Percentiles rank a stretch among this genome's conserved stretches.
Evolutionary conservation across 768 basidiomycete genomes (phyloP).

Genomic region (Suillus subluteus): DNA sequence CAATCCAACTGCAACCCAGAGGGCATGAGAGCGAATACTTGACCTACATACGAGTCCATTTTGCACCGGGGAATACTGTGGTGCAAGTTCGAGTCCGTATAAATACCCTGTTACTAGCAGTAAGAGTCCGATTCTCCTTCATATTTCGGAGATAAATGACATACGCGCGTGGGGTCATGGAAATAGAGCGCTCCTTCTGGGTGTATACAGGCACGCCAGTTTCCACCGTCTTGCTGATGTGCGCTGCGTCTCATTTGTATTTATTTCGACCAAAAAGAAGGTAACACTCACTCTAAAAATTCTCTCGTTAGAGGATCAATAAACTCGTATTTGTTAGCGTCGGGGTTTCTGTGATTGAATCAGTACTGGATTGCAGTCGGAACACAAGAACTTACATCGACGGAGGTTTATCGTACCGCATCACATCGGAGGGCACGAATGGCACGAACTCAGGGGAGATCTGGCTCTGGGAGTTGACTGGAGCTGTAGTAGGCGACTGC

Average conservation of each 20-base stretch:
- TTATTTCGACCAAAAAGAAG: background rate
- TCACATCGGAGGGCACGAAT: background rate
- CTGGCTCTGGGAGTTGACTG: background rate
- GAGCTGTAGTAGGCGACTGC: background rate
- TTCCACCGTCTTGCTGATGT: background rate
- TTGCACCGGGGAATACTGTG: no score
- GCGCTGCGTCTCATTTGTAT: background rate
- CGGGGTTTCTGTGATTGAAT: background rate
- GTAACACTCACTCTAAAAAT: background rate
- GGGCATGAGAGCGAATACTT: background rate
- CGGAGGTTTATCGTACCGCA: background rate
- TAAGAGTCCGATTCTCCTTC: background rate
- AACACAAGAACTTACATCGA: background rate
- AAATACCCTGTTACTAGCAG: slow-evolving; percentile 38
- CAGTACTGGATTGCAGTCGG: background rate
- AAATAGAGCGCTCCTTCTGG: slow-evolving; percentile 64
- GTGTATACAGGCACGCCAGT: slow-evolving; percentile 48
- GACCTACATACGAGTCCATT: background rate
- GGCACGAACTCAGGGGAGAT: background rate
- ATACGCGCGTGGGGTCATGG: slow-evolving; percentile 43
- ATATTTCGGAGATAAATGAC: slow-evolving; percentile 1
- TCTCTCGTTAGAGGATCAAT: background rate
- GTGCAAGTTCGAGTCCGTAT: slow-evolving; percentile 51
- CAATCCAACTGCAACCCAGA: background rate
- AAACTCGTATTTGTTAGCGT: background rate